phyloP scores from a whole-genome alignment of 257 asterid genomes.

The Salvia rosmarinus region DNA sequence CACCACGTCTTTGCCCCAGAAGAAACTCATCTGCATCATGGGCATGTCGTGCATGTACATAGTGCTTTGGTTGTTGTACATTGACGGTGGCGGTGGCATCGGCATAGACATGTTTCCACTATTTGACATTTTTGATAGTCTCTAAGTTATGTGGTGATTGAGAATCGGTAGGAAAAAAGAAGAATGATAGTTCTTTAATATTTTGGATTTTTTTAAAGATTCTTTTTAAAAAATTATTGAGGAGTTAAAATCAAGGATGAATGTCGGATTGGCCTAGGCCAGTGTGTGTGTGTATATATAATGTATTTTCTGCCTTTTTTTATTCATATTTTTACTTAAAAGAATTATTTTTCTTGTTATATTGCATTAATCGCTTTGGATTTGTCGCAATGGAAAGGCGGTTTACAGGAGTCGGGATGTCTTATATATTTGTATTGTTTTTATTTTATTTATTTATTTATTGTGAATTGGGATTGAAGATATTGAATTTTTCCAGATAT shows the following conservation, averaged over 20 bases:
- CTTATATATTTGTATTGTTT: no score
- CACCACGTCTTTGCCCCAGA: conserved; percentile 63
- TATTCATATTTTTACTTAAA: no score
- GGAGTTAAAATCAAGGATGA: conserved; percentile 9
- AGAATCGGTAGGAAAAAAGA: background rate
- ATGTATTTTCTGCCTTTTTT: background rate
- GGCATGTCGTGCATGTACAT: conserved; percentile 32
- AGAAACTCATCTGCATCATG: conserved; percentile 55
- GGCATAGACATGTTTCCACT: conserved; percentile 34
- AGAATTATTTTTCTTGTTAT: no score
- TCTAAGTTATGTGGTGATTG: background rate
- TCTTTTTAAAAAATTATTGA: background rate
- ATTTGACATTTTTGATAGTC: background rate
- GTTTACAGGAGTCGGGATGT: no score
- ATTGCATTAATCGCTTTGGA: no score
- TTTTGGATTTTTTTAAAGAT: background rate
- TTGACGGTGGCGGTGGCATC: conserved; percentile 34
- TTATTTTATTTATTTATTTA: no score
- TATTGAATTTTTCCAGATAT: no score
- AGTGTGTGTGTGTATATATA: background rate
- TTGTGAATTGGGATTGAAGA: no score
- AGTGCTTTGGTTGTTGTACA: conserved; percentile 25
- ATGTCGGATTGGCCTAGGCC: conserved; percentile 13
- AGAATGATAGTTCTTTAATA: background rate
- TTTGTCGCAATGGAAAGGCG: no score